A percentile compares a stretch with the other conserved stretches of the same genome.
Conservation (phyloP, 805 yeast species). For the Peterozyma xylosa region DNA sequence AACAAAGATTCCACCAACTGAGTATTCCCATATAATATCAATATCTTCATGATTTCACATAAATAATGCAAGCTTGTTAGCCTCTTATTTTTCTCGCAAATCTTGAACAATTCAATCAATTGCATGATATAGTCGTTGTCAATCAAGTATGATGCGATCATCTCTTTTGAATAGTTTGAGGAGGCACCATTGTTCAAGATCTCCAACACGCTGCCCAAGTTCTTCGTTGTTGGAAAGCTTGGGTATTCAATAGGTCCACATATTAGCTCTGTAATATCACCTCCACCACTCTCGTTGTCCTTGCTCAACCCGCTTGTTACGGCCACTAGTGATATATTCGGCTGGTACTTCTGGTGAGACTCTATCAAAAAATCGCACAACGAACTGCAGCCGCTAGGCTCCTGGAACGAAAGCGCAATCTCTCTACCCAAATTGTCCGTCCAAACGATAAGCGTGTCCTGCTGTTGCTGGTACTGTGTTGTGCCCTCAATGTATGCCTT, state of each 20-base stretch:
- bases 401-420: constrained; percentile 88
- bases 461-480: constrained; percentile 86
- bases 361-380: constrained; percentile 73
- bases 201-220: constrained; percentile 47
- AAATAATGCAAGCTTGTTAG: constrained; percentile 54
- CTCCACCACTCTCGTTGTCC: constrained; percentile 15
- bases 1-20: constrained; percentile 50
- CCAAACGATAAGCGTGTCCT: constrained; percentile 93
- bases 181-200: constrained; percentile 52
- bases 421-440: constrained; percentile 66
- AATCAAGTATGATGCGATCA: constrained; percentile 48
- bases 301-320: constrained; percentile 19
- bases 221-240: constrained; percentile 39
- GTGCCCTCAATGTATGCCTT: constrained; percentile 63
- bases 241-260: constrained; percentile 79
- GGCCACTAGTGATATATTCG: constrained; percentile 66
- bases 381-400: constrained; percentile 79
- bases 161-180: constrained; percentile 55
- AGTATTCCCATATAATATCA: constrained; percentile 66
- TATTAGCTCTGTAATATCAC: constrained; percentile 66
- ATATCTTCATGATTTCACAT: constrained; percentile 66
- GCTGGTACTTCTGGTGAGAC: constrained; percentile 56
- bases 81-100: constrained; percentile 45
- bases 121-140: constrained; percentile 44
- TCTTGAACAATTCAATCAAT: constrained; percentile 44